phyloP scores from a whole-genome alignment of 345 rosid species.

The Geranium brycei region DNA sequence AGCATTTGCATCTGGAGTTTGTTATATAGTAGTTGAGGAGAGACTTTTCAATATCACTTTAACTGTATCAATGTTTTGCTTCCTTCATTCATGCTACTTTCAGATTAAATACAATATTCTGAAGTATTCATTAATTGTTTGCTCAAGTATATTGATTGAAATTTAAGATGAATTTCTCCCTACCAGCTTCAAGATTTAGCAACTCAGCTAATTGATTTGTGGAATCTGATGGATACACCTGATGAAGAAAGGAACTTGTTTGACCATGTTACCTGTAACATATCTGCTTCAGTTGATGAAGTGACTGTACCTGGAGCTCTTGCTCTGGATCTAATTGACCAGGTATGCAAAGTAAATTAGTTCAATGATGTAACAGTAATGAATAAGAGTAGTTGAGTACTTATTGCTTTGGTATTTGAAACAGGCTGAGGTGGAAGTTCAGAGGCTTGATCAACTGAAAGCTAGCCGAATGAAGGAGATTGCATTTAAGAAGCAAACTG shows the following conservation, averaged over 20 bases:
- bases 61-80: too few species aligned
- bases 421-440: constrained; percentile 91
- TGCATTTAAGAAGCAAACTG: constrained; percentile 81
- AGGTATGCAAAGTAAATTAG: constrained; percentile 25
- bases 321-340: constrained; percentile 77
- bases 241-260: constrained; percentile 74
- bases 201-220: constrained; percentile 68
- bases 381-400: too few species aligned
- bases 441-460: constrained; percentile 88
- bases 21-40: too few species aligned
- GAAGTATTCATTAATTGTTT: not conserved
- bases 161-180: constrained; percentile 6
- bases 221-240: constrained; percentile 98
- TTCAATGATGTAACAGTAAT: too few species aligned
- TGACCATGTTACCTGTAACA: constrained; percentile 79
- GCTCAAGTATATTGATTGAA: not conserved
- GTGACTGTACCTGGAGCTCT: constrained; percentile 73
- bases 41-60: too few species aligned
- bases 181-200: constrained; percentile 91
- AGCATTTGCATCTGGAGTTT: too few species aligned
- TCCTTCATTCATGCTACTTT: not conserved
- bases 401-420: too few species aligned
- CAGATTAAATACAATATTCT: not conserved
- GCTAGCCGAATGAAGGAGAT: constrained; percentile 96
- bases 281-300: constrained; percentile 73